These are phyloP conservation scores for Centrapalus pauciflorus DNA, from an alignment of 129 eudicot species.

Conservation along the genomic window DNA sequence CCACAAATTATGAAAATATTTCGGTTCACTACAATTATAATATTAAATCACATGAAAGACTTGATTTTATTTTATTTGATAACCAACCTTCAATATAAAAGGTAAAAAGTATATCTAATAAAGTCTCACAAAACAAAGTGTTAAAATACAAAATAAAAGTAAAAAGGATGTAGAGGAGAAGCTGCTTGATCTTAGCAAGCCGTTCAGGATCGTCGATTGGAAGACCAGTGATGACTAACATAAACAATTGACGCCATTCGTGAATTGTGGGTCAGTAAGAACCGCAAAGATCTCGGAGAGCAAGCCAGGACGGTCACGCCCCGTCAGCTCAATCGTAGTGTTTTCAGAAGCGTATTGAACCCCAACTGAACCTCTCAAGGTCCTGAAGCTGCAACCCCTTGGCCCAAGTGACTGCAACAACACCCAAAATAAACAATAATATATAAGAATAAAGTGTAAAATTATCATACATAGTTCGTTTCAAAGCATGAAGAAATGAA, in stretches of 20 bases:
- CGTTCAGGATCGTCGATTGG: constrained; percentile 42
- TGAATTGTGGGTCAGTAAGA: constrained; percentile 51
- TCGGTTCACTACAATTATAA: too few relatives aligned
- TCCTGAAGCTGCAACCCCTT: constrained; percentile 39
- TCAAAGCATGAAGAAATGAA: too few relatives aligned
- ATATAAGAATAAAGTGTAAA: too few relatives aligned
- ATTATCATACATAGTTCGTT: too few relatives aligned
- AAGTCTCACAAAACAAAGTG: too few relatives aligned
- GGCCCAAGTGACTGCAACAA: constrained; percentile 53
- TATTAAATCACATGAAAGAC: too few relatives aligned
- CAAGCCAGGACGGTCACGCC: constrained; percentile 56
- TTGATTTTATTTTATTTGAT: too few relatives aligned
- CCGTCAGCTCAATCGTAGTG: constrained; percentile 52
- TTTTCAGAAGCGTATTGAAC: constrained; percentile 44
- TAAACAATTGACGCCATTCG: constrained; percentile 64
- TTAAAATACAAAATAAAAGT: too few relatives aligned
- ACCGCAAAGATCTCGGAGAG: constrained; percentile 67
- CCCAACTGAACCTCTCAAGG: constrained; percentile 45
- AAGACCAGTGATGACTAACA: constrained; percentile 44
- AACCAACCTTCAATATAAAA: too few relatives aligned
- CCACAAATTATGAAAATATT: too few relatives aligned
- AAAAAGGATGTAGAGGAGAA: constrained; percentile 46
- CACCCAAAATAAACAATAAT: too few relatives aligned
- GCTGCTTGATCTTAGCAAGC: constrained; percentile 46
- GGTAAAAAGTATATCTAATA: too few relatives aligned